Evolutionary conservation across 305 asterid species (phyloP).

Genomic region (Rubia balearica): DNA sequence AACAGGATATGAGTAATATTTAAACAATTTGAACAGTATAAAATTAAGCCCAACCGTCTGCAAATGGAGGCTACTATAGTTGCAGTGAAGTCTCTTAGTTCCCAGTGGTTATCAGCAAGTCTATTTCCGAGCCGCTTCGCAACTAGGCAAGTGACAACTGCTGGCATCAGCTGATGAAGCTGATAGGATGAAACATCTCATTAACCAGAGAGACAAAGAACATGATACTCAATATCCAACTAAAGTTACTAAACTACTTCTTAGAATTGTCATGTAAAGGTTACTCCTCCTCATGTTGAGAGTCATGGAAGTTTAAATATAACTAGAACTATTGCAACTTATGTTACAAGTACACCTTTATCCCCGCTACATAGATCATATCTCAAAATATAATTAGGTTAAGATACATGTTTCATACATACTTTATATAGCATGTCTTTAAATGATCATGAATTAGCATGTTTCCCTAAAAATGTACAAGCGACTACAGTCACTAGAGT

Average conservation of each 20-base stretch:
- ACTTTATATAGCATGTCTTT: neutral
- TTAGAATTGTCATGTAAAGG: neutral
- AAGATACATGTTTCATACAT: neutral
- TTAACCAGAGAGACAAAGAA: slow-evolving; percentile 6
- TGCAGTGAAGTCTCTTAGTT: slow-evolving; percentile 80
- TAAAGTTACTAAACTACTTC: neutral
- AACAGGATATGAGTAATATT: neutral
- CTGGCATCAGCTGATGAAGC: slow-evolving; percentile 97
- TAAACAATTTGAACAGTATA: neutral
- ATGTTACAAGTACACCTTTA: neutral
- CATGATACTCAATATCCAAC: neutral
- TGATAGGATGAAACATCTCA: slow-evolving; percentile 22
- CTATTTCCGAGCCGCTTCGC: slow-evolving; percentile 84
- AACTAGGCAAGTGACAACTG: slow-evolving; percentile 94
- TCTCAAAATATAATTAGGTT: neutral
- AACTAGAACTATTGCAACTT: neutral
- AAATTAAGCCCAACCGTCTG: slow-evolving; percentile 46
- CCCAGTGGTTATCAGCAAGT: slow-evolving; percentile 89
- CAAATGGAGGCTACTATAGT: slow-evolving; percentile 72
- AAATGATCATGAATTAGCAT: neutral
- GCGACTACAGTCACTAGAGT: neutral
- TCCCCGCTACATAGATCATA: neutral
- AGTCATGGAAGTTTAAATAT: neutral
- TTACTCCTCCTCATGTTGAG: neutral
- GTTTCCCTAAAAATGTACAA: neutral